Percentiles rank a stretch among this genome's conserved stretches.
These are phyloP conservation scores for Solanum clarkiae DNA, from an alignment of 257 asterid genomes.

Conservation along the genomic window DNA sequence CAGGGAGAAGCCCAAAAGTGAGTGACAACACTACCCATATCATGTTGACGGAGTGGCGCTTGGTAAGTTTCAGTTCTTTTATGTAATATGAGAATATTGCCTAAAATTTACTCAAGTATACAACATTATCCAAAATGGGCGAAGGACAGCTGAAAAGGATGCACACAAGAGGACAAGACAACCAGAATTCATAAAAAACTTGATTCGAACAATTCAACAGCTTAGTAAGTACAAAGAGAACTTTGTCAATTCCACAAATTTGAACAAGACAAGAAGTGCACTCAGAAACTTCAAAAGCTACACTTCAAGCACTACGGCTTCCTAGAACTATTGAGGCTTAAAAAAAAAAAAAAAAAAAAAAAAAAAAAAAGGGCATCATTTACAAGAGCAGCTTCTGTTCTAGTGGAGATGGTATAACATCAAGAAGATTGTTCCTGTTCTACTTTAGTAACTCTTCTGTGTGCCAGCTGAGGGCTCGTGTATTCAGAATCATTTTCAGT, in stretches of 20 bases:
- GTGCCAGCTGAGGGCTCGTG: constrained; percentile 8
- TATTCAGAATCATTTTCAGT: constrained; percentile 9
- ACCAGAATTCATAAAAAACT: neutral
- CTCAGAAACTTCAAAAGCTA: neutral
- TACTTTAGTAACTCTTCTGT: constrained; percentile 8
- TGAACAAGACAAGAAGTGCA: neutral
- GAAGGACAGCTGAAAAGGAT: neutral
- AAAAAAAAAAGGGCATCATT: neutral
- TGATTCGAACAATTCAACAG: neutral
- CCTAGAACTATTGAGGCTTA: neutral
- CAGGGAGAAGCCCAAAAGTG: no score
- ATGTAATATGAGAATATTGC: neutral
- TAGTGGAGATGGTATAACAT: neutral
- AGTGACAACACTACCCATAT: no score
- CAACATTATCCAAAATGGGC: neutral
- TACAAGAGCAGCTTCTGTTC: neutral
- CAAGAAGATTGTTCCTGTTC: constrained; percentile 13
- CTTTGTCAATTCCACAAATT: neutral
- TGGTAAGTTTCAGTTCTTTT: no score
- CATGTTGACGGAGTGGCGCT: no score
- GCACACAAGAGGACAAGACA: neutral
- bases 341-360: no score
- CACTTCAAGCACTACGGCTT: neutral
- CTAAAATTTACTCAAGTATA: neutral
- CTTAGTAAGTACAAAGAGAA: neutral